Percentiles rank a stretch among this genome's conserved stretches.
Evolutionary conservation across 768 basidiomycete species (phyloP).

Genomic region (Macrolepiota dolichaula): DNA sequence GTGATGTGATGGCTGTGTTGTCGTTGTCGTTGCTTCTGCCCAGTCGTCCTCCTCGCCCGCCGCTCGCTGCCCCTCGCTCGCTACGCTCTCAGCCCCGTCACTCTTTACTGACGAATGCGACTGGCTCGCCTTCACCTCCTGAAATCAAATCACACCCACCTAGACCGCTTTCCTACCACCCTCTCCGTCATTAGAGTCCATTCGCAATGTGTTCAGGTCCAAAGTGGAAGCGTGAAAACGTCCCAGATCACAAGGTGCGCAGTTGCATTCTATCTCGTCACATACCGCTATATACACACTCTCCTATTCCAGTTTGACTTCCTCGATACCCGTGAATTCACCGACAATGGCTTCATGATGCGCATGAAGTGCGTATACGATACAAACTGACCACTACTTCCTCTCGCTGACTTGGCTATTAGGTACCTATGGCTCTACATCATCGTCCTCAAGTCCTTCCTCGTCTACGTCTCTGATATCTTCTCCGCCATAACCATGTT

Average conservation of each 20-base stretch:
- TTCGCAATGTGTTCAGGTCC: slow-evolving; percentile 62
- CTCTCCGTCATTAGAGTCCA: slow-evolving; percentile 20
- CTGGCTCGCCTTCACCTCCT: slow-evolving; percentile 46
- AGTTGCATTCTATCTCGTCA: not conserved
- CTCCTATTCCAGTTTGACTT: slow-evolving; percentile 79
- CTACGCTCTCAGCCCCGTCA: slow-evolving; percentile 24
- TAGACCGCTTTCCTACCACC: slow-evolving; percentile 19
- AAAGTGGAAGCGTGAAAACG: slow-evolving; percentile 95
- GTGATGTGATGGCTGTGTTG: slow-evolving; percentile 15
- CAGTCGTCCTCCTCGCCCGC: slow-evolving; percentile 11
- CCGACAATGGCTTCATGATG: slow-evolving; percentile 81
- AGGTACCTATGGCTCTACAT: slow-evolving; percentile 95
- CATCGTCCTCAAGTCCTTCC: slow-evolving; percentile 91
- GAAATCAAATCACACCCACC: slow-evolving; percentile 19
- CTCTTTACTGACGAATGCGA: slow-evolving; percentile 38
- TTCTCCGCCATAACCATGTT: slow-evolving; percentile 98
- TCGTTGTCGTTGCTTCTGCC: slow-evolving; percentile 13
- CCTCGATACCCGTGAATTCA: slow-evolving; percentile 90
- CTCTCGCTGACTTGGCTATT: slow-evolving; percentile 9
- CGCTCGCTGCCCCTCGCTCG: slow-evolving; percentile 16
- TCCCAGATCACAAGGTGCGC: slow-evolving; percentile 94
- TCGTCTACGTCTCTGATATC: slow-evolving; percentile 96
- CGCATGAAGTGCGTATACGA: slow-evolving; percentile 72
- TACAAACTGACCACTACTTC: not conserved
- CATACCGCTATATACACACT: not conserved